phyloP scores from a whole-genome alignment of 2,329 filamentous ascomycete species.

The Exutisphaerella laricina region DNA sequence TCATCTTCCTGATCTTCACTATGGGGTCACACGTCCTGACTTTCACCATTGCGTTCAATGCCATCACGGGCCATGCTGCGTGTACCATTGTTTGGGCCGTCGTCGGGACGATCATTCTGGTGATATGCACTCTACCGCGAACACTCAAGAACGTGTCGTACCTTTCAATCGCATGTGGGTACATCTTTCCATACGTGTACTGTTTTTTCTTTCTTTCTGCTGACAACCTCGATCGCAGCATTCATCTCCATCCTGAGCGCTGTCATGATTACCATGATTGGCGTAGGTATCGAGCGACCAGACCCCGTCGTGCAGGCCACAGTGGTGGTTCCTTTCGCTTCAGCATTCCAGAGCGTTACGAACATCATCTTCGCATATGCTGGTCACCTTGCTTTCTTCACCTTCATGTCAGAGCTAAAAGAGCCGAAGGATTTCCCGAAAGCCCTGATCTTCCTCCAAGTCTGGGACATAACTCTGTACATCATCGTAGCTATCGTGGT shows the following conservation, averaged over 20 bases:
- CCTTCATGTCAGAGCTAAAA: slow-evolving; percentile 59
- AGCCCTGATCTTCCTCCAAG: slow-evolving; percentile 57
- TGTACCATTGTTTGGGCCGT: slow-evolving; percentile 62
- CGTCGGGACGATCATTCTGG: slow-evolving; percentile 55
- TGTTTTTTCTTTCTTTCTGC: background rate
- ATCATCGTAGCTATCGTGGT: slow-evolving; percentile 60
- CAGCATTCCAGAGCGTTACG: slow-evolving; percentile 56
- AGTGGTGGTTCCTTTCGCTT: slow-evolving; percentile 36
- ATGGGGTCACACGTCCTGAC: slow-evolving; percentile 65
- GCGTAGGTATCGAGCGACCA: slow-evolving; percentile 51
- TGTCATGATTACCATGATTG: slow-evolving; percentile 62
- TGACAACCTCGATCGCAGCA: slow-evolving; percentile 38
- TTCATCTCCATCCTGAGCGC: slow-evolving; percentile 50
- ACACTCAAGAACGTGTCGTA: slow-evolving; percentile 60
- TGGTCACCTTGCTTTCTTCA: slow-evolving; percentile 63
- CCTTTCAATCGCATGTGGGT: slow-evolving; percentile 54
- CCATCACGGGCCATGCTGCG: slow-evolving; percentile 55
- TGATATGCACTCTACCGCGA: slow-evolving; percentile 54
- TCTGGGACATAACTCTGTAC: slow-evolving; percentile 57
- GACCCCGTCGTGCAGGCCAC: slow-evolving; percentile 36
- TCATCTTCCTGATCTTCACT: slow-evolving; percentile 62
- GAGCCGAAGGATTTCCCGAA: slow-evolving; percentile 57
- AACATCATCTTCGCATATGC: slow-evolving; percentile 59
- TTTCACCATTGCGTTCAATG: slow-evolving; percentile 65
- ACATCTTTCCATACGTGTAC: no score